Evolutionary conservation across 78 protist genomes (phyloP).

Genomic region (Emiliania huxleyi): DNA sequence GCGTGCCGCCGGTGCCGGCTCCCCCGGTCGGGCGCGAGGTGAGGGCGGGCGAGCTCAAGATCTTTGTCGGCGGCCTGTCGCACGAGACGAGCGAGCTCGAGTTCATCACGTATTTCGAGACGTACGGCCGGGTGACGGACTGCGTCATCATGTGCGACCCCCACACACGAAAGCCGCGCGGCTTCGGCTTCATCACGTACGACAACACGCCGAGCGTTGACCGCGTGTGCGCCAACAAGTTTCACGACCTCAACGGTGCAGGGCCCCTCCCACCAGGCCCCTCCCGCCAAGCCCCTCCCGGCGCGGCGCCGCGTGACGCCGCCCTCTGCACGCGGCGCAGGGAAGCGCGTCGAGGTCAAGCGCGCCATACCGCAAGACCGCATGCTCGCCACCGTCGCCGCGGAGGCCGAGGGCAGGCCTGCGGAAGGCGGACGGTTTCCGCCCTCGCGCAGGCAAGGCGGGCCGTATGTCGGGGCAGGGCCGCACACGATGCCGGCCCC

Average conservation of each 20-base stretch:
- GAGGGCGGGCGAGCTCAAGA: background rate
- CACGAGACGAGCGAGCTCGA: background rate
- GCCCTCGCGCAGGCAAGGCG: background rate
- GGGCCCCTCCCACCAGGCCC: no score
- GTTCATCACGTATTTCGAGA: background rate
- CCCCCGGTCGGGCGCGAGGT: background rate
- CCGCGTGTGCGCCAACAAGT: background rate
- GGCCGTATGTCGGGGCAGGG: background rate
- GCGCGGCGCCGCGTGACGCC: no score
- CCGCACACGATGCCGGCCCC: background rate
- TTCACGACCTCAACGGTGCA: background rate
- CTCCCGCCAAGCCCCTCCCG: no score
- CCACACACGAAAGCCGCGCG: conserved; percentile 3
- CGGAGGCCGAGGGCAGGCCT: no score
- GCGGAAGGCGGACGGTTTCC: no score
- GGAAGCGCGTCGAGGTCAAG: conserved; percentile 11
- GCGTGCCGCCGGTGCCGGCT: background rate
- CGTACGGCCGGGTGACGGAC: background rate
- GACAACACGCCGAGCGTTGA: background rate
- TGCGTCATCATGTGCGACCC: conserved; percentile 26
- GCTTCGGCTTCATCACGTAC: conserved; percentile 16
- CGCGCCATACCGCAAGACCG: conserved; percentile 18
- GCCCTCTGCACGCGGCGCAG: background rate
- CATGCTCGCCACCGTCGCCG: background rate
- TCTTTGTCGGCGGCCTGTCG: conserved; percentile 20